A percentile compares a stretch with the other conserved stretches of the same genome.
Evolutionary conservation across 352 stramenopile species (phyloP).

Genomic region (Pythium dissimile): DNA sequence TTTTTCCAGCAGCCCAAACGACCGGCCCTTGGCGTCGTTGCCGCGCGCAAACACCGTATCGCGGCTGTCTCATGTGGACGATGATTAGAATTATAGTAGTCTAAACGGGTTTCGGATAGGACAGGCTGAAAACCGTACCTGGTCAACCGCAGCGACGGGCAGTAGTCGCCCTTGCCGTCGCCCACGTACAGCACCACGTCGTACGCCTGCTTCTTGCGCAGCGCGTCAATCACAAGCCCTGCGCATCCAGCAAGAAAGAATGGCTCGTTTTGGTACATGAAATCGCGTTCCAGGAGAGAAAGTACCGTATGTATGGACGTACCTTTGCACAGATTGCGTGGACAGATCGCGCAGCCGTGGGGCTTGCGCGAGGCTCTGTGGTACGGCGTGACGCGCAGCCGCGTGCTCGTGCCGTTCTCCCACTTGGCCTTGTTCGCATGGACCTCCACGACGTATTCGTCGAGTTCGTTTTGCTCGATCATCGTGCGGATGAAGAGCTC

Average conservation of each 20-base stretch:
- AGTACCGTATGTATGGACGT: background rate
- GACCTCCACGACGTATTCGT: conserved; percentile 13
- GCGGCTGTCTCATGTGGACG: no score
- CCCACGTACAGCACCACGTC: conserved; percentile 27
- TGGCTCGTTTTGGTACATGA: background rate
- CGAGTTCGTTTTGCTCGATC: conserved; percentile 15
- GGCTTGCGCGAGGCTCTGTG: conserved; percentile 8
- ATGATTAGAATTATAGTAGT: background rate
- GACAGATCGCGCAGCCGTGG: conserved; percentile 24
- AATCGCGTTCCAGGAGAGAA: background rate
- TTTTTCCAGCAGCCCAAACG: conserved; percentile 32
- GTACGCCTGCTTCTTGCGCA: conserved; percentile 10
- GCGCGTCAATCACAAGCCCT: conserved; percentile 19
- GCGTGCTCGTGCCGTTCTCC: conserved; percentile 1
- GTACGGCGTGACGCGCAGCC: conserved; percentile 19
- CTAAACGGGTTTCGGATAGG: background rate
- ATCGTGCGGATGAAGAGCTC: conserved; percentile 27
- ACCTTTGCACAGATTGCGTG: conserved; percentile 34
- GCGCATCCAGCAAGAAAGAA: no score
- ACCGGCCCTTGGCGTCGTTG: conserved; percentile 23
- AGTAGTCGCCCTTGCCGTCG: conserved; percentile 28
- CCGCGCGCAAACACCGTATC: conserved; percentile 42
- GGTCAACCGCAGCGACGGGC: conserved; percentile 17
- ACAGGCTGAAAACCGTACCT: conserved; percentile 1
- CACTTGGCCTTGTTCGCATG: conserved; percentile 24